phyloP scores from a whole-genome alignment of 2,329 filamentous ascomycete genomes.

The Aspergillus tanneri region DNA sequence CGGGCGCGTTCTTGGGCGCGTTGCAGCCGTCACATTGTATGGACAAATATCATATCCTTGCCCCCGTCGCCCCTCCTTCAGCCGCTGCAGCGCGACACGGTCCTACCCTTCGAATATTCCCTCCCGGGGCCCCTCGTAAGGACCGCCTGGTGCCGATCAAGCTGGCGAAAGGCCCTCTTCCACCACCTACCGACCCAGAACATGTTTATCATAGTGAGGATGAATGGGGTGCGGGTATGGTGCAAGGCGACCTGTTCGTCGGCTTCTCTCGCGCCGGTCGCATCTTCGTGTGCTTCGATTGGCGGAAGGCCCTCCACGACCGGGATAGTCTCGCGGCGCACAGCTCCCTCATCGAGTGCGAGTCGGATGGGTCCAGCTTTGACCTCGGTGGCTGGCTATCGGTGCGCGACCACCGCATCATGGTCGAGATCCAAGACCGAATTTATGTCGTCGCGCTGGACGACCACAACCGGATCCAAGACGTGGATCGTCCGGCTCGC shows the following conservation, averaged over 20 bases:
- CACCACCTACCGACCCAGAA: conserved; percentile 21
- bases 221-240: conserved; percentile 51
- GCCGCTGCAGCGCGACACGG: conserved; percentile 24
- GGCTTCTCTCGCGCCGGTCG: conserved; percentile 46
- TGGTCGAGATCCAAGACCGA: conserved; percentile 47
- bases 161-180: conserved; percentile 27
- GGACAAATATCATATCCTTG: conserved; percentile 37
- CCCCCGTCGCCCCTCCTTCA: conserved; percentile 22
- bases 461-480: conserved; percentile 31
- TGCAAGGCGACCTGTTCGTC: conserved; percentile 43
- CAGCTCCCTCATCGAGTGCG: conserved; percentile 43
- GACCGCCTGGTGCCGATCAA: conserved; percentile 30
- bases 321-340: conserved; percentile 25
- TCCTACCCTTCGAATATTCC: conserved; percentile 20
- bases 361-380: conserved; percentile 42
- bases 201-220: conserved; percentile 38
- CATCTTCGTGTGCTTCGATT: conserved; percentile 47
- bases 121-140: conserved; percentile 21
- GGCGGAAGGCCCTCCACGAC: conserved; percentile 39
- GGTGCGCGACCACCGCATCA: conserved; percentile 42
- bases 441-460: conserved; percentile 46
- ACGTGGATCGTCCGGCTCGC: conserved; percentile 18
- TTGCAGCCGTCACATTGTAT: conserved; percentile 37
- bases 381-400: conserved; percentile 51
- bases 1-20: conserved; percentile 40